phyloP scores from a whole-genome alignment of 2,329 filamentous ascomycete genomes.

The Exophiala calicioides region DNA sequence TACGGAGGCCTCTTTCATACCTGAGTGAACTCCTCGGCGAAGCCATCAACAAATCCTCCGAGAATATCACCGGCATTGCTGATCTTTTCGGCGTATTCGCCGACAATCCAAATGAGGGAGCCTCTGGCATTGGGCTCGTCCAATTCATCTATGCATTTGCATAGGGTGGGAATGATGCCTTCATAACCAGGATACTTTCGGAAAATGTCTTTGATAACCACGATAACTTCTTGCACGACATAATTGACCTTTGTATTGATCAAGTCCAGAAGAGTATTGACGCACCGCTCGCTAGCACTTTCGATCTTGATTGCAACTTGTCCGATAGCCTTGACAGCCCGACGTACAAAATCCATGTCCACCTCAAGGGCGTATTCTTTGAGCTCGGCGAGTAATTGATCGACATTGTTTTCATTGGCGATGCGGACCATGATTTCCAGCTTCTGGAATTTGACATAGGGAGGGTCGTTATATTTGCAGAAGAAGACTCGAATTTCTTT shows the following conservation, averaged over 20 bases:
- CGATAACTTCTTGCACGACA: slow-evolving; percentile 94
- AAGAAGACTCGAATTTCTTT: slow-evolving; percentile 98
- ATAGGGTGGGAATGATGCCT: slow-evolving; percentile 93
- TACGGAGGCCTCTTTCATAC: slow-evolving; percentile 46
- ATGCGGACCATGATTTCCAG: slow-evolving; percentile 99
- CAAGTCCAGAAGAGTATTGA: slow-evolving; percentile 87
- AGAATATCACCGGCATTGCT: slow-evolving; percentile 97
- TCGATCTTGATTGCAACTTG: slow-evolving; percentile 99
- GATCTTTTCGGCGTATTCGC: slow-evolving; percentile 99
- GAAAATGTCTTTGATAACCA: slow-evolving; percentile 99
- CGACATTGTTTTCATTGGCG: slow-evolving; percentile 94
- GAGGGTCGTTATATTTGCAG: slow-evolving; percentile 99
- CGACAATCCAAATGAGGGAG: slow-evolving; percentile 96
- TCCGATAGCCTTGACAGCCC: slow-evolving; percentile 92
- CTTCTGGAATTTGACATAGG: slow-evolving; percentile 96
- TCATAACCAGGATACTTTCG: slow-evolving; percentile 97
- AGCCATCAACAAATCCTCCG: slow-evolving; percentile 85
- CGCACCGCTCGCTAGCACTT: slow-evolving; percentile 88
- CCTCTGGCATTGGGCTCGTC: slow-evolving; percentile 91
- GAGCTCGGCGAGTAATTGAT: slow-evolving; percentile 88
- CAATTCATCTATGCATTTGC: slow-evolving; percentile 93
- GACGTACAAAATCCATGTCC: slow-evolving; percentile 97
- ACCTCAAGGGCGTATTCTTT: slow-evolving; percentile 98
- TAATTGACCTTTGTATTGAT: slow-evolving; percentile 99
- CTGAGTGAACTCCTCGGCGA: slow-evolving; percentile 95